Evolutionary conservation across 169 alveolate species (phyloP).

Genomic region (Plasmodium relictum): DNA sequence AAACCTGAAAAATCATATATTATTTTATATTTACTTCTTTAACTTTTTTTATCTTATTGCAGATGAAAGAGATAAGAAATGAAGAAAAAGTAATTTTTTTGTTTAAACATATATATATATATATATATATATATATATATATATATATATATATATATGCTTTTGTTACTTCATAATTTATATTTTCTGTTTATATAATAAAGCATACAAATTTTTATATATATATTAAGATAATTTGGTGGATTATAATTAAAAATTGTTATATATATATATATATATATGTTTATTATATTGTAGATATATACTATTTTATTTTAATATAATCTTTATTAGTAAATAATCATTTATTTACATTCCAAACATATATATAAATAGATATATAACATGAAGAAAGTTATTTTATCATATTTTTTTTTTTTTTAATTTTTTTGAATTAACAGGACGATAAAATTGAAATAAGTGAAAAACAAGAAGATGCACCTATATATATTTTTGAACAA

Average conservation of each 20-base stretch:
- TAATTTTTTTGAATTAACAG: slow-evolving; percentile 11
- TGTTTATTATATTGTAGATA: too few relatives aligned
- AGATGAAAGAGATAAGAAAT: not conserved
- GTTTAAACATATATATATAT: not conserved
- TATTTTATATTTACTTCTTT: not conserved
- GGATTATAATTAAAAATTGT: too few relatives aligned
- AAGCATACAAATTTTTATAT: too few relatives aligned
- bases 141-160: not conserved
- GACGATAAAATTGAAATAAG: not conserved
- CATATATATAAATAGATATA: not conserved
- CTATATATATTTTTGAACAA: slow-evolving; percentile 65
- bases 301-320: too few relatives aligned
- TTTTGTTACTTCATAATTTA: too few relatives aligned
- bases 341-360: not conserved
- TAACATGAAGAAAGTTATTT: not conserved
- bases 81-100: not conserved
- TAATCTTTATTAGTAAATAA: too few relatives aligned
- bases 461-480: slow-evolving; percentile 33
- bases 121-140: slow-evolving; percentile 1
- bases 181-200: too few relatives aligned
- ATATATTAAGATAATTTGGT: too few relatives aligned
- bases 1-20: not conserved
- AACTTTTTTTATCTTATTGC: not conserved
- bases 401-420: not conserved
- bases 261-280: too few relatives aligned